phyloP scores from a whole-genome alignment of 2,329 filamentous ascomycete genomes.

The Sporothrix protearum region DNA sequence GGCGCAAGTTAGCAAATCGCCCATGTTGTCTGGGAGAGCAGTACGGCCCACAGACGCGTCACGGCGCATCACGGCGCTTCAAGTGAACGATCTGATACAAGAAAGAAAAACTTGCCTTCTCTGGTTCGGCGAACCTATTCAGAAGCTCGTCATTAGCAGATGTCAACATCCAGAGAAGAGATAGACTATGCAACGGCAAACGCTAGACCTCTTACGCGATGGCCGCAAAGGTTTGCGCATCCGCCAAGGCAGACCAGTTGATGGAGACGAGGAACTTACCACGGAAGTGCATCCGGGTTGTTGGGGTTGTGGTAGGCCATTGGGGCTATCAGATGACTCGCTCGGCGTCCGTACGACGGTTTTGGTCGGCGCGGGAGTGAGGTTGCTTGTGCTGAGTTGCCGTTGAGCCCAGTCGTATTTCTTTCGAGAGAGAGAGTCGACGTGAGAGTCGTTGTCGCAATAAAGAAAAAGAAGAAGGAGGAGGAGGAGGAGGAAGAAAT shows the following conservation, averaged over 20 bases:
- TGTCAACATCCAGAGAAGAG: not conserved
- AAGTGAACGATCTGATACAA: not conserved
- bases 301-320: slow-evolving; percentile 96
- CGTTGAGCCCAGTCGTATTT: not conserved
- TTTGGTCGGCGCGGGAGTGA: not conserved
- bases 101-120: slow-evolving; percentile 39
- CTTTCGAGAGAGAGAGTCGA: not conserved
- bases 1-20: slow-evolving; percentile 1
- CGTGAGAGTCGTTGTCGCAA: not conserved
- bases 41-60: not conserved
- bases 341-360: not conserved
- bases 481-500: no score
- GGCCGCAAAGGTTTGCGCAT: not conserved
- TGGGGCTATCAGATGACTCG: not conserved
- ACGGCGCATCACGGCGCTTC: not conserved
- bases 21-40: not conserved
- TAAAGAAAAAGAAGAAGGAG: no score
- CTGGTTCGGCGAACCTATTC: slow-evolving; percentile 50
- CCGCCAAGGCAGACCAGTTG: not conserved
- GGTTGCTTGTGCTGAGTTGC: not conserved
- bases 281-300: slow-evolving; percentile 91
- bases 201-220: no score
- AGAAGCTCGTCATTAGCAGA: not conserved
- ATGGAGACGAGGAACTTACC: slow-evolving; percentile 55
- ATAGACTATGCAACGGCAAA: not conserved